Conservation (phyloP, 805 yeast genomes). For the Metschnikowia aberdeeniae region DNA sequence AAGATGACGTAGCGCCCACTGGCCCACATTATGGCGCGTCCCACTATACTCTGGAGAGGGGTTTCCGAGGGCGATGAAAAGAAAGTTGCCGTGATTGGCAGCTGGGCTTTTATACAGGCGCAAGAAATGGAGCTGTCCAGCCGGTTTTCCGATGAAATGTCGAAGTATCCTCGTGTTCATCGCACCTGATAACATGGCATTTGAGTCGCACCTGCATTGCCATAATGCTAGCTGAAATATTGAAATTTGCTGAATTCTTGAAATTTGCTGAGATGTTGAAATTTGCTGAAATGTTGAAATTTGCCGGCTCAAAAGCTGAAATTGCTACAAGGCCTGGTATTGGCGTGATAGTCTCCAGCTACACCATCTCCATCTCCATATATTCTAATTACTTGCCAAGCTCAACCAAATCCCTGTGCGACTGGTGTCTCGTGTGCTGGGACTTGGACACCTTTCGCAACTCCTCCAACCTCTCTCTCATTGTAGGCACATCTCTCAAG, state of each 20-base stretch:
- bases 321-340: too few relatives aligned
- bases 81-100: neutral
- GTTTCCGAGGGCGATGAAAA: slow-evolving; percentile 58
- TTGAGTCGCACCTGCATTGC: too few relatives aligned
- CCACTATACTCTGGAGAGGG: slow-evolving; percentile 59
- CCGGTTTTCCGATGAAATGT: neutral
- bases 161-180: too few relatives aligned
- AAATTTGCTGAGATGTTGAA: too few relatives aligned
- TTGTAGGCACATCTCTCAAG: slow-evolving; percentile 64
- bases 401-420: slow-evolving; percentile 26
- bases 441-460: slow-evolving; percentile 51
- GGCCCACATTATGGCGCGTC: slow-evolving; percentile 81
- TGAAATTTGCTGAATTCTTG: too few relatives aligned
- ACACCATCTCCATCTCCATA: too few relatives aligned
- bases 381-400: slow-evolving; percentile 12
- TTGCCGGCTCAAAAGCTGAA: too few relatives aligned
- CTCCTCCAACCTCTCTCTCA: slow-evolving; percentile 63
- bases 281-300: too few relatives aligned
- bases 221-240: too few relatives aligned
- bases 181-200: too few relatives aligned
- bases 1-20: slow-evolving; percentile 45
- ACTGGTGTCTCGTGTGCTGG: slow-evolving; percentile 34
- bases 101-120: neutral
- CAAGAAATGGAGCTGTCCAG: neutral
- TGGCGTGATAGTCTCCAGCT: too few relatives aligned